These are phyloP conservation scores for Schrenkiella parvula DNA, from an alignment of 345 rosid species.

Conservation along the genomic window DNA sequence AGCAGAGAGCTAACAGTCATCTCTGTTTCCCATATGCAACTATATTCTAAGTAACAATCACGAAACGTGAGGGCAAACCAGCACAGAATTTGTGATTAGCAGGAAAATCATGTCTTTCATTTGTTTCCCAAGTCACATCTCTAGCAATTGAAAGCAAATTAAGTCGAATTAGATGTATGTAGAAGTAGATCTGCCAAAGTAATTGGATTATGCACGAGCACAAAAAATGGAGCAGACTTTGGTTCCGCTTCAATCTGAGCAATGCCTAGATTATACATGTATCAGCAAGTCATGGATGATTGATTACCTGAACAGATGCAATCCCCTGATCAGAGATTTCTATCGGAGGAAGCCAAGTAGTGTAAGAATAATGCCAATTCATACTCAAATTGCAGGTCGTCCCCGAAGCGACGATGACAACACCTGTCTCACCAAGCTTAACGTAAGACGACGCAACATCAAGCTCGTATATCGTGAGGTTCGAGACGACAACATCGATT, in stretches of 20 bases:
- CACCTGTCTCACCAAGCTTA: slow-evolving; percentile 72
- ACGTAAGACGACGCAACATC: slow-evolving; percentile 65
- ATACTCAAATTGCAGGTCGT: slow-evolving; percentile 81
- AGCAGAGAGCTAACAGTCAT: background rate
- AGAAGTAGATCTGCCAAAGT: background rate
- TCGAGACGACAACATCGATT: slow-evolving; percentile 56
- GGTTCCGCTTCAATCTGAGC: background rate
- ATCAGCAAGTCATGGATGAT: background rate
- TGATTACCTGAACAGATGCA: slow-evolving; percentile 81
- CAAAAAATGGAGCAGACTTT: background rate
- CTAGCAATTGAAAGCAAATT: background rate
- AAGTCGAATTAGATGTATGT: background rate
- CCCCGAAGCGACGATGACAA: slow-evolving; percentile 72
- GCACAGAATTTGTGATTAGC: background rate
- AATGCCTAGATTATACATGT: background rate
- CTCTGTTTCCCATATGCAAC: slow-evolving; percentile 2
- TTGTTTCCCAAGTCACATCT: background rate
- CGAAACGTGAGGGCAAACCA: background rate
- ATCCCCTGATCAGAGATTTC: slow-evolving; percentile 67
- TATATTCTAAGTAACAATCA: slow-evolving; percentile 10
- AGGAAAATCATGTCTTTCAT: background rate
- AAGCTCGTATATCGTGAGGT: slow-evolving; percentile 64
- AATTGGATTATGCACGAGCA: background rate
- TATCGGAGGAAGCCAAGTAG: slow-evolving; percentile 68
- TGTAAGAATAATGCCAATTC: slow-evolving; percentile 76